Percentiles rank a stretch among this genome's conserved stretches.
Evolutionary conservation across 2,329 filamentous ascomycete species (phyloP).

Genomic region (Fonsecaea pedrosoi): DNA sequence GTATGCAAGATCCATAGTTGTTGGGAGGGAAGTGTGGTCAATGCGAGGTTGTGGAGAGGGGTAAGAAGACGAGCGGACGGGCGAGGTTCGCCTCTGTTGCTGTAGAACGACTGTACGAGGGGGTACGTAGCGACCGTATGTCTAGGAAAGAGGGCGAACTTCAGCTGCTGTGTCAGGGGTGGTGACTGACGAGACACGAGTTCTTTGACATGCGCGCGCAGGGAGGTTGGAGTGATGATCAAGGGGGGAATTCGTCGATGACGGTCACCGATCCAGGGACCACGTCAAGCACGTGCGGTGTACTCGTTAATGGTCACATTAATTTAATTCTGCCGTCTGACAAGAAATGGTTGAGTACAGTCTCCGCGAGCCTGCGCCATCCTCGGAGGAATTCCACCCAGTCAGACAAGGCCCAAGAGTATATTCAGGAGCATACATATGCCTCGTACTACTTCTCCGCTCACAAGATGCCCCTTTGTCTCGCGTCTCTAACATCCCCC

Average conservation of each 20-base stretch:
- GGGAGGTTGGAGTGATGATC: slow-evolving; percentile 8
- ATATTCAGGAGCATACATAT: no score
- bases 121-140: not conserved
- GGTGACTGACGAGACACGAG: not conserved
- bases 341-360: not conserved
- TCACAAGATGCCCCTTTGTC: no score
- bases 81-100: not conserved
- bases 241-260: not conserved
- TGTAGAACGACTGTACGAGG: not conserved
- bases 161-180: not conserved
- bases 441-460: no score
- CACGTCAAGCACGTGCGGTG: not conserved
- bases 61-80: not conserved
- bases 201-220: not conserved
- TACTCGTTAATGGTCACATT: not conserved
- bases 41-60: not conserved
- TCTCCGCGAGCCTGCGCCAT: not conserved
- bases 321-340: not conserved
- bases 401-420: no score
- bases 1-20: slow-evolving; percentile 89
- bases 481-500: no score
- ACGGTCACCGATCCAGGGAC: not conserved
- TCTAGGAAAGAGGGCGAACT: not conserved
- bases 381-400: not conserved
- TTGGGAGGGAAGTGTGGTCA: slow-evolving; percentile 1